Conservation (phyloP, 2,329 filamentous ascomycete genomes). For the Aspergillus sp. region DNA sequence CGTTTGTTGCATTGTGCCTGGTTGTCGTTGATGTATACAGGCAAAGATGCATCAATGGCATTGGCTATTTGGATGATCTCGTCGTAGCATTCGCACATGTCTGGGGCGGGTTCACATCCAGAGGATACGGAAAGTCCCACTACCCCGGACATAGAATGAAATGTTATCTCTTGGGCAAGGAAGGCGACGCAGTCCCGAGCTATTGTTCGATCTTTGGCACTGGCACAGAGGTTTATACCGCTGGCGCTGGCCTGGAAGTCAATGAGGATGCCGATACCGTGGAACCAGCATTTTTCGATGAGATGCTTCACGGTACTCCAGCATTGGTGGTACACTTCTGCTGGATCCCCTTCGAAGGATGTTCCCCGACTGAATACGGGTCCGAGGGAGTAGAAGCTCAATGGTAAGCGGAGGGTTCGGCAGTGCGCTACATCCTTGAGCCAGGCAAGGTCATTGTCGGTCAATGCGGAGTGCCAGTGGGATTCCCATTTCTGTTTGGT, state of each 20-base stretch:
- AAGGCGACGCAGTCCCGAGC: slow-evolving; percentile 53
- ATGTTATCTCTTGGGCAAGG: slow-evolving; percentile 51
- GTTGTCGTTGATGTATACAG: slow-evolving; percentile 60
- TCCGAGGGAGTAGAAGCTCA: slow-evolving; percentile 62
- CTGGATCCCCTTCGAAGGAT: slow-evolving; percentile 51
- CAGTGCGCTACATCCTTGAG: slow-evolving; percentile 55
- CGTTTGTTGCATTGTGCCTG: slow-evolving; percentile 52
- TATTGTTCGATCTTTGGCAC: slow-evolving; percentile 46
- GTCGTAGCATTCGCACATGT: slow-evolving; percentile 62
- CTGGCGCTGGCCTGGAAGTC: slow-evolving; percentile 62
- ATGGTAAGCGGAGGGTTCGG: slow-evolving; percentile 61
- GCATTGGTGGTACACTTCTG: slow-evolving; percentile 54
- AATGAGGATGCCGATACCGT: slow-evolving; percentile 59
- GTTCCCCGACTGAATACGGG: slow-evolving; percentile 54
- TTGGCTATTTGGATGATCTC: slow-evolving; percentile 51
- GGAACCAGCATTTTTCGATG: slow-evolving; percentile 46
- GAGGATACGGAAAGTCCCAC: slow-evolving; percentile 62
- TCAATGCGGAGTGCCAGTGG: slow-evolving; percentile 56
- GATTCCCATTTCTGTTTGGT: slow-evolving; percentile 55
- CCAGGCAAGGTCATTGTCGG: slow-evolving; percentile 56
- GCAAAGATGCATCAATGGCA: slow-evolving; percentile 52
- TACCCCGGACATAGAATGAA: slow-evolving; percentile 47
- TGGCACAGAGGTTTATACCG: slow-evolving; percentile 60
- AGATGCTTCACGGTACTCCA: slow-evolving; percentile 56
- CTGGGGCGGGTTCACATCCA: slow-evolving; percentile 55